Base-by-base conservation (phyloP, 257 asterid species). In the Lycium barbarum region DNA sequence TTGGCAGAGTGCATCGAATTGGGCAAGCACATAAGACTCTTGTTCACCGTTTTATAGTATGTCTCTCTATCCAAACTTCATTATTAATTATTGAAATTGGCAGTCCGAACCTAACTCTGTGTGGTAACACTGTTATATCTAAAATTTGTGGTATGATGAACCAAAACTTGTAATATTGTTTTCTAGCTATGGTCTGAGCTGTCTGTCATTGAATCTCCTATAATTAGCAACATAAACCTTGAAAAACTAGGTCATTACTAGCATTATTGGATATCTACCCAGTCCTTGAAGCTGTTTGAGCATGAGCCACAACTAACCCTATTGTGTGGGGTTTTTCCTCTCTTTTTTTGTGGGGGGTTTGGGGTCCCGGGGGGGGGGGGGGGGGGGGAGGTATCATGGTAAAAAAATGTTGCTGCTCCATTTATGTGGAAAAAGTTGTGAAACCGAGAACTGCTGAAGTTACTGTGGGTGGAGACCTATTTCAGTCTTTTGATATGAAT, bases 1-100 rank as follows among this genome's bases (percentile, higher is more conserved):
- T 96, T 66, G 96, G 99, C 86, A 93, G 99, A 91, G 99, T 95
- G 73, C 99, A 96, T 89, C 93, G 99, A 65, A 95, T 96, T 22
- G 99, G 99, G 51, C 99, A 96, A 91, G 84, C 90, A 84, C 93
- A 92, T 7, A 93, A 92, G 88, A 96, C 99, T 82, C 93, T 91
- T 9, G 98, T 96, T 76, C 99, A 96, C 84, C 99, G 99, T 76
- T 96, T 96, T 84, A 92, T 96, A 17, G 99, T 96, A 92, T 49
- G 98, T 88, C 26, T 14, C 61, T 62, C 68, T 85, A 66, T 79
- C 83, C 9, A 13, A 26, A 26, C 47, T 22, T 66, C 63, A 9
- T 63, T 66, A 82, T 65, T 40, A 22, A 26, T 26, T 26, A 26
- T 26, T 45, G 45, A 59, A 82, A 47, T 62, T 82, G 26, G 49